Base-by-base conservation (phyloP, 768 basidiomycete genomes). In the Mycena crocata region DNA sequence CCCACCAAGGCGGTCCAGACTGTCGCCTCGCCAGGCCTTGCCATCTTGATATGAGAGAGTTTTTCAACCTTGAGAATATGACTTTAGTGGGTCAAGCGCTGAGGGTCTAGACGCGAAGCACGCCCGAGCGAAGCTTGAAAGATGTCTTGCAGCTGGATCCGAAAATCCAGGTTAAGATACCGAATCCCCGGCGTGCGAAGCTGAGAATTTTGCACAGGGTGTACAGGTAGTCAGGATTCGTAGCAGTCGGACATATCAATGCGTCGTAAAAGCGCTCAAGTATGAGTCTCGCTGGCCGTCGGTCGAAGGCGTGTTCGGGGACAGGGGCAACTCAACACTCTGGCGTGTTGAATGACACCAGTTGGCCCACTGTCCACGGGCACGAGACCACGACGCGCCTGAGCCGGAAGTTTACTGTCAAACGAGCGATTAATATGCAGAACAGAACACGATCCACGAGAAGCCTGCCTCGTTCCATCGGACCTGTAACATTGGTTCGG, bases 301-400 rank as follows among this genome's bases (percentile, higher is more conserved):
- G 17, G 37, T 17, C 37, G 17, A 42, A 45, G 28, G 31, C 23
- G 9, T 30, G 23, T 19, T 19, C 49, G 45, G 37, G 49, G 57
- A 2, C 57, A 40, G 35, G 26, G 28, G 30, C 30, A 15, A 31
- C 5, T 30, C 17, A 8, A 23, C 9, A 39, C 26, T n/a, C 9
- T 46, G 44, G 39, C 48, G 30, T 30, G 37, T 28, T 51, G 49
- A 51, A 60, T 60, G 48, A 30, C 48, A 60, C 37, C 46, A 34
- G 46, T 48, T 28, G 46, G 7, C 7, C 8, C 23, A 45, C 8
- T 24, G 23, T n/a, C 44, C 9, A 8, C 9, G 32, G 19, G 12
- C 57, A 46, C 45, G 35, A 39, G 57, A 57, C 56, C 30, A 31
- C 45, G 32, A n/a, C n/a, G 30, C 8, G 35, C 35, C 35, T 37